Evolutionary conservation across 306 rosid genomes (phyloP).

Genomic region (Elaeagnus macrophylla): DNA sequence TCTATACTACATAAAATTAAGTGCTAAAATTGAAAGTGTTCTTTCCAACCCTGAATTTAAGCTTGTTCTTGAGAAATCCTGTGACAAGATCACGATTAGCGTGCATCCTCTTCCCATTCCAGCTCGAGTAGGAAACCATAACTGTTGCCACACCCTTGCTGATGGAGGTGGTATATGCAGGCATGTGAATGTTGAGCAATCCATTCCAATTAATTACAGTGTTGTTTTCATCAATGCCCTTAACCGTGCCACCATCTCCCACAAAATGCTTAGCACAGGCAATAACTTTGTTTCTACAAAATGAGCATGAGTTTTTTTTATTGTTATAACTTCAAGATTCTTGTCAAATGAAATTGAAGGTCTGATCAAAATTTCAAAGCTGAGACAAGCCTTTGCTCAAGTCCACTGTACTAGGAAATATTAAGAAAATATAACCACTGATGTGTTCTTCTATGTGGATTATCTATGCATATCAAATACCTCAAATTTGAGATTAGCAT

Average conservation of each 20-base stretch:
- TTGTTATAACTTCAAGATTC: neutral
- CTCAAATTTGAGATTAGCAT: no score
- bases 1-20: neutral
- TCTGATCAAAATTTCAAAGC: no score
- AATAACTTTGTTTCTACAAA: slow-evolving; percentile 69
- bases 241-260: slow-evolving; percentile 92
- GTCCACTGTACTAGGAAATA: no score
- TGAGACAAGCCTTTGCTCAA: no score
- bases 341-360: neutral
- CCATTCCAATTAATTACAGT: slow-evolving; percentile 51
- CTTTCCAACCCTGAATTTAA: slow-evolving; percentile 49
- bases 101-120: slow-evolving; percentile 78
- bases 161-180: slow-evolving; percentile 53
- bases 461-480: no score
- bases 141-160: slow-evolving; percentile 70
- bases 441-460: no score
- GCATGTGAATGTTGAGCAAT: slow-evolving; percentile 69
- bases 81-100: slow-evolving; percentile 61
- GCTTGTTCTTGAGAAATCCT: slow-evolving; percentile 53
- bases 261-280: slow-evolving; percentile 94
- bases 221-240: slow-evolving; percentile 84
- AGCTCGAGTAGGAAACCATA: slow-evolving; percentile 79
- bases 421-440: no score
- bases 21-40: neutral
- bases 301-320: neutral